A percentile compares a stretch with the other conserved stretches of the same genome.
Evolutionary conservation across 129 eudicot species (phyloP).

Genomic region (Centaurea solstitialis): DNA sequence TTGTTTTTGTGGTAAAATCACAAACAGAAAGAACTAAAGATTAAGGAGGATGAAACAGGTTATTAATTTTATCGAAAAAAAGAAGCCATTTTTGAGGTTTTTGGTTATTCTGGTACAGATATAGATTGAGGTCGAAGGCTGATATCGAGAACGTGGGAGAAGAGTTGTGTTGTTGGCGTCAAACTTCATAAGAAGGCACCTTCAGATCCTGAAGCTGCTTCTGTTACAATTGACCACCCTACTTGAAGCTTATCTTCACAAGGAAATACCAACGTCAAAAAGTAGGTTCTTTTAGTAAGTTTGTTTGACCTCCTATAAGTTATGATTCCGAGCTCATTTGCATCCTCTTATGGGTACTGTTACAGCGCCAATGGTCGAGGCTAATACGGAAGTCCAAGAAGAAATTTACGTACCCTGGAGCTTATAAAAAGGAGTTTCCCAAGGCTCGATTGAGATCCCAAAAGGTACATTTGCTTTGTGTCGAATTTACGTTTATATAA

Average conservation of each 20-base stretch:
- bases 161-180: conserved; percentile 78
- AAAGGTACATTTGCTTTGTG: conserved; percentile 52
- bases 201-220: conserved; percentile 60
- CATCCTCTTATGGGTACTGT: neutral
- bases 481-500: neutral
- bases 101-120: conserved; percentile 41
- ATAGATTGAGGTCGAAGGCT: conserved; percentile 87
- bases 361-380: conserved; percentile 91
- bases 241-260: conserved; percentile 59
- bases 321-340: too few species aligned
- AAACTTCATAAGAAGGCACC: conserved; percentile 28
- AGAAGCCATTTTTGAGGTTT: too few species aligned
- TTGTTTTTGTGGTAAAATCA: too few species aligned
- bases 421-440: conserved; percentile 87
- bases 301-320: too few species aligned
- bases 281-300: too few species aligned
- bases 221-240: conserved; percentile 40
- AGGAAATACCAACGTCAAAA: conserved; percentile 31
- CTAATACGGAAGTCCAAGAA: conserved; percentile 72
- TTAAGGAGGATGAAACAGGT: too few species aligned
- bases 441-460: conserved; percentile 86
- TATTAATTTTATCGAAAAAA: too few species aligned
- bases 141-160: conserved; percentile 65
- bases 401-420: conserved; percentile 74
- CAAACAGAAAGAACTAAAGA: too few species aligned